Base-by-base conservation (phyloP, 176 grass and related monocot genomes). In the Cenchrus americanus region DNA sequence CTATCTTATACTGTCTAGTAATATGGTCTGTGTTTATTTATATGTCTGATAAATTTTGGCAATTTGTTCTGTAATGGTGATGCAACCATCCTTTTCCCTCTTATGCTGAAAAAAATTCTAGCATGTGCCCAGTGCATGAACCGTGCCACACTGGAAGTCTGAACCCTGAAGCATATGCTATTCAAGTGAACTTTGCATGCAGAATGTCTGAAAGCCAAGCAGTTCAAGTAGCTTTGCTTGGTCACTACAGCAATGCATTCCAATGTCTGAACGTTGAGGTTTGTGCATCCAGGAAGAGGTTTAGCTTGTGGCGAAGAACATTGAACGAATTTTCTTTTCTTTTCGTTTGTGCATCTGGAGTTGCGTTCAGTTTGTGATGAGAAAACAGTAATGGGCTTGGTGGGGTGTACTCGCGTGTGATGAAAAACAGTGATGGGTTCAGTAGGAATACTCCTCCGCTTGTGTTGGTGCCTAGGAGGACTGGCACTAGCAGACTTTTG, bases 251-350 rank as follows among this genome's bases (percentile, higher is more conserved):
- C n/a, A n/a, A n/a, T n/a, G n/a, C n/a, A n/a, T n/a, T n/a, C n/a
- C n/a, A n/a, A n/a, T n/a, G n/a, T n/a, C n/a, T n/a, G n/a, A n/a
- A n/a, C n/a, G 66, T 59, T 58, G 80, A 76, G 30, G 79, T 82
- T 69, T 61, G 62, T 69, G 62, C 43, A 63, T 82, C 50, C 24
- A 24, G 62, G 19, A 14, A 1, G 53, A 21, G 5, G 22, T 14
- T 64, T 24, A 54, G 82, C 23, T 66, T 68, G n/a, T 84, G 68
- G 52, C 32, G 24, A 34, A 53, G 71, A 53, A 73, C 24, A 30
- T 19, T 19, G 70, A 51, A 47, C 15, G 12, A 3, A 0, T 69
- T 21, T 71, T 26, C 3, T 55, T 55, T 23, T 48, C 9, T 44
- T 8, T 44, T 44, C 7, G 1, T 44, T 21, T 11, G 69, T 49